Conservation (phyloP, 495 filamentous ascomycete genomes). For the Stereocaulon alpinum region DNA sequence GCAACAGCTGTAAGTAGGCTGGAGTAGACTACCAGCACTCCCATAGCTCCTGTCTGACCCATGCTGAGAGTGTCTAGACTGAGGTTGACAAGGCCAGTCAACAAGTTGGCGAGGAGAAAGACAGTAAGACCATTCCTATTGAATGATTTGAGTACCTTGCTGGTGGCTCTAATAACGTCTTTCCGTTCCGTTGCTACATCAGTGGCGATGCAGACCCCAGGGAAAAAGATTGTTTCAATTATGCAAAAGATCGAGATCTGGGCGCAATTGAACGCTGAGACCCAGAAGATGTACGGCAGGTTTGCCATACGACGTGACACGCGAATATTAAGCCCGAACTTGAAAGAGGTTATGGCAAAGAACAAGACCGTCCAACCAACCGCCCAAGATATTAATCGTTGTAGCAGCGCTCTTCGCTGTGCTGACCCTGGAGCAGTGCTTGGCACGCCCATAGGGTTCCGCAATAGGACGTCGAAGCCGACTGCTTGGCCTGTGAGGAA, state of each 20-base stretch:
- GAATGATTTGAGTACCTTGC: slow-evolving; percentile 64
- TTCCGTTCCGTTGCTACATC: slow-evolving; percentile 30
- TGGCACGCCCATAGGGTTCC: slow-evolving; percentile 26
- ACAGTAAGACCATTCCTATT: slow-evolving; percentile 82
- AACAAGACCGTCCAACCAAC: slow-evolving; percentile 59
- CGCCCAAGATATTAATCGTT: slow-evolving; percentile 49
- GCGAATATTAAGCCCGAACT: slow-evolving; percentile 55
- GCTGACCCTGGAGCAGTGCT: slow-evolving; percentile 25
- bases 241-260: slow-evolving; percentile 70
- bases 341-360: slow-evolving; percentile 51
- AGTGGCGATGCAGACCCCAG: slow-evolving; percentile 48
- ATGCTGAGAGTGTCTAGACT: slow-evolving; percentile 70
- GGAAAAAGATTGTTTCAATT: slow-evolving; percentile 69
- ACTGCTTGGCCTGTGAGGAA: slow-evolving; percentile 81
- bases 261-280: slow-evolving; percentile 71
- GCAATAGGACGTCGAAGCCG: slow-evolving; percentile 67
- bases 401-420: slow-evolving; percentile 45
- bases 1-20: slow-evolving; percentile 55
- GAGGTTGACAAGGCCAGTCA: slow-evolving; percentile 84
- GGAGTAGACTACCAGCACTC: slow-evolving; percentile 62
- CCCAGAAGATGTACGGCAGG: slow-evolving; percentile 88
- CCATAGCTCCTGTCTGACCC: slow-evolving; percentile 52
- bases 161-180: slow-evolving; percentile 55
- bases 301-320: slow-evolving; percentile 89
- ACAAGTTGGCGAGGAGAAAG: slow-evolving; percentile 79